Evolutionary conservation across 2,329 filamentous ascomycete species (phyloP).

Genomic region (Celoporthe dispersa): DNA sequence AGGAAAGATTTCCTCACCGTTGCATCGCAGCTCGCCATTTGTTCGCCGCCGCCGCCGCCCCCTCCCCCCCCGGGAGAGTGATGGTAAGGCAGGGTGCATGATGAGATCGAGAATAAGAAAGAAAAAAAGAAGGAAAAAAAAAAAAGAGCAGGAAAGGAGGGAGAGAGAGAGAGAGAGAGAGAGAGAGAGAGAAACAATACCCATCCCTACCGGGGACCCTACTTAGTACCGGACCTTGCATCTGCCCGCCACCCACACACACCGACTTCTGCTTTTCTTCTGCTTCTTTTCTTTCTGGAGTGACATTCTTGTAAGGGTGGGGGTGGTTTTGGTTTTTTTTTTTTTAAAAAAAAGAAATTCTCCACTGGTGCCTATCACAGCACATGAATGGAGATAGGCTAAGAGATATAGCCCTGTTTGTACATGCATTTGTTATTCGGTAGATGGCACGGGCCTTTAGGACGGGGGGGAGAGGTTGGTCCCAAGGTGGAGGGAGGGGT

Average conservation of each 20-base stretch:
- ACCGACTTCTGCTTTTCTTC: neutral
- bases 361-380: constrained; percentile 8
- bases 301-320: neutral
- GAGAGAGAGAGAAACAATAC: too few species aligned
- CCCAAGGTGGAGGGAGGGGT: neutral
- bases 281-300: neutral
- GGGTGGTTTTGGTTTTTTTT: too few species aligned
- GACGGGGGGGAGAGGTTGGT: neutral
- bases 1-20: neutral
- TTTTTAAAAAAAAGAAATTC: too few species aligned
- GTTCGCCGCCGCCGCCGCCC: neutral
- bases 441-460: constrained; percentile 8
- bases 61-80: neutral
- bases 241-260: neutral
- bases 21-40: neutral
- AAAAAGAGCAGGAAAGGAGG: neutral
- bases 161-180: neutral
- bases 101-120: neutral
- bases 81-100: neutral
- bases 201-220: neutral
- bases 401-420: neutral
- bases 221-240: neutral
- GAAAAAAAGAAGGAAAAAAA: neutral
- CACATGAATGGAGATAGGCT: neutral
- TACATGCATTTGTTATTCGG: neutral